A percentile compares a stretch with the other conserved stretches of the same genome.
These are phyloP conservation scores for Suillus placidus DNA, from an alignment of 768 basidiomycete species.

Conservation along the genomic window DNA sequence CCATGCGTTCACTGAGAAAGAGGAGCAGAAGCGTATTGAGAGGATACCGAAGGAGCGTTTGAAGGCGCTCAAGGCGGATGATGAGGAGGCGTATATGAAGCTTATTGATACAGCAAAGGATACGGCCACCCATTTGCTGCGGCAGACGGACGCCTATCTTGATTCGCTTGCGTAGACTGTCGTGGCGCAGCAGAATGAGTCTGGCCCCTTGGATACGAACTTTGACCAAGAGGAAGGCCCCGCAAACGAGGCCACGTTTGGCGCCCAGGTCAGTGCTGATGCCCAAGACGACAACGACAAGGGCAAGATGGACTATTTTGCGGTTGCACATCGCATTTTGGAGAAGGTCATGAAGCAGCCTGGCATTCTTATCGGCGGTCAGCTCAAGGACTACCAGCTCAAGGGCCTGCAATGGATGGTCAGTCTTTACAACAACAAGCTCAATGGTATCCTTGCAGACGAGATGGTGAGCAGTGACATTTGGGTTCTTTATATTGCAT, in stretches of 20 bases:
- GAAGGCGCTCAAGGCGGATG: constrained; percentile 94
- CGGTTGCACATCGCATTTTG: too few relatives aligned
- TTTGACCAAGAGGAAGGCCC: constrained; percentile 69
- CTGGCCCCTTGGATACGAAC: constrained; percentile 42
- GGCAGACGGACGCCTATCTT: constrained; percentile 93
- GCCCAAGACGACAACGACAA: too few relatives aligned
- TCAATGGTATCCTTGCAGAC: too few relatives aligned
- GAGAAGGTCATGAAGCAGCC: constrained; percentile 84
- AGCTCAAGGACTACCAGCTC: constrained; percentile 91
- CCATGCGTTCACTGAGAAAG: constrained; percentile 92
- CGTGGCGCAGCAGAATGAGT: constrained; percentile 85
- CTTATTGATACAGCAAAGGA: constrained; percentile 99
- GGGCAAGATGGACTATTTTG: too few relatives aligned
- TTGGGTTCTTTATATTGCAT: too few relatives aligned
- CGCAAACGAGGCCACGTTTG: too few relatives aligned
- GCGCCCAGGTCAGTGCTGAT: too few relatives aligned
- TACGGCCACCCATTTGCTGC: constrained; percentile 93
- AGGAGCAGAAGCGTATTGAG: constrained; percentile 97
- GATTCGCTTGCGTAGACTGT: constrained; percentile 95
- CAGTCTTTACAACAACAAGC: too few relatives aligned
- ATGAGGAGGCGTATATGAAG: constrained; percentile 99
- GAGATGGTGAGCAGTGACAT: too few relatives aligned
- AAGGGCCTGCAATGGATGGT: constrained; percentile 99
- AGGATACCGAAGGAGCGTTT: constrained; percentile 96
- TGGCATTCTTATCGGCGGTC: constrained; percentile 77